These are phyloP conservation scores for Cyberlindnera galapagoensis DNA, from an alignment of 805 yeast genomes.

Conservation along the genomic window DNA sequence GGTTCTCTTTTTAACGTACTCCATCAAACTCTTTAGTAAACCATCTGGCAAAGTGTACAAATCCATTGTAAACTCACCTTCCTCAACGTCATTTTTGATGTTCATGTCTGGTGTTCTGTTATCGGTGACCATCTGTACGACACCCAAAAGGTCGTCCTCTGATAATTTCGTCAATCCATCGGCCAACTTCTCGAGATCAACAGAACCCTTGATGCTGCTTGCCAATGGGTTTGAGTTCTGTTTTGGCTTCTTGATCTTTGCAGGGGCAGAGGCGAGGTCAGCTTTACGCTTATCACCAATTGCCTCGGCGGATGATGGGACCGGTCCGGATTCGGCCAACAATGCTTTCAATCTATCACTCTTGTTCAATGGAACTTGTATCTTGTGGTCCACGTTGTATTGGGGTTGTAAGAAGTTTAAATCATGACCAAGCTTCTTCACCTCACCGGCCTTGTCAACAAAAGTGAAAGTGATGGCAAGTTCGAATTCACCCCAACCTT, in stretches of 20 bases:
- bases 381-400: slow-evolving; percentile 71
- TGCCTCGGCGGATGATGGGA: slow-evolving; percentile 44
- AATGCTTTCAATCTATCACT: slow-evolving; percentile 61
- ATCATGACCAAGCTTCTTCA: slow-evolving; percentile 80
- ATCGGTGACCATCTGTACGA: slow-evolving; percentile 96
- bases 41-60: slow-evolving; percentile 89
- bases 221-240: slow-evolving; percentile 19
- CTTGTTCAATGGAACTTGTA: slow-evolving; percentile 70
- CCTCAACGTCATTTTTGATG: slow-evolving; percentile 90
- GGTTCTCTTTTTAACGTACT: slow-evolving; percentile 74
- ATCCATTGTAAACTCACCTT: slow-evolving; percentile 97
- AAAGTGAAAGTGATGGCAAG: slow-evolving; percentile 71
- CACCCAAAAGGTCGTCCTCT: slow-evolving; percentile 90
- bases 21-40: slow-evolving; percentile 88
- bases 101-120: slow-evolving; percentile 93
- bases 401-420: slow-evolving; percentile 75
- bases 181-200: slow-evolving; percentile 88
- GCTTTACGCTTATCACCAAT: slow-evolving; percentile 35
- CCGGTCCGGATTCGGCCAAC: slow-evolving; percentile 75
- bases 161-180: slow-evolving; percentile 79
- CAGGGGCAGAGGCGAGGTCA: slow-evolving; percentile 15
- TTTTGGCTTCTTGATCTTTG: slow-evolving; percentile 26
- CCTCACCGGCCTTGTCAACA: slow-evolving; percentile 85
- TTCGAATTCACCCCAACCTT: slow-evolving; percentile 99
- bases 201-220: slow-evolving; percentile 61